A percentile compares a stretch with the other conserved stretches of the same genome.
Evolutionary conservation across 2,329 filamentous ascomycete genomes (phyloP).

Genomic region (Sphaerulina populicola): DNA sequence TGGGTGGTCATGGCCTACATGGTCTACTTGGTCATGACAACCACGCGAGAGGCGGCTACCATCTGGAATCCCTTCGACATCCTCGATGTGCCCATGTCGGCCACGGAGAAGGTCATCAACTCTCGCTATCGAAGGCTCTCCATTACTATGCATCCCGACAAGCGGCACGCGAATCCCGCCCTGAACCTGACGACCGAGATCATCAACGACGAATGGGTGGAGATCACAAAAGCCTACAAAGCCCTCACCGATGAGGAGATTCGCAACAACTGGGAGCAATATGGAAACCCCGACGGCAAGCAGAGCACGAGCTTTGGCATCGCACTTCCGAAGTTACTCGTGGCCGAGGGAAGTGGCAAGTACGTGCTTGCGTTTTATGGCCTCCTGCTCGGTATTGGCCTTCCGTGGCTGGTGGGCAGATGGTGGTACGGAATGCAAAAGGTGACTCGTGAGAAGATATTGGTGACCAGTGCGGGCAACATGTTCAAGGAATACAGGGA

Average conservation of each 20-base stretch:
- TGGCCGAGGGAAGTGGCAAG: constrained; percentile 89
- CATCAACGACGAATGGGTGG: constrained; percentile 82
- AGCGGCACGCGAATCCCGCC: constrained; percentile 68
- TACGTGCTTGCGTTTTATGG: constrained; percentile 90
- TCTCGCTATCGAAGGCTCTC: constrained; percentile 81
- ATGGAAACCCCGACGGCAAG: constrained; percentile 93
- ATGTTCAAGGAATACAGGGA: constrained; percentile 91
- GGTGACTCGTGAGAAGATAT: constrained; percentile 84
- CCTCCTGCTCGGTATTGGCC: constrained; percentile 72
- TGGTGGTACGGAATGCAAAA: constrained; percentile 99
- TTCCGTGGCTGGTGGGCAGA: constrained; percentile 87
- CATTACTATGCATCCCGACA: constrained; percentile 84
- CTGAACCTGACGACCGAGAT: constrained; percentile 84
- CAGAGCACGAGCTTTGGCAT: constrained; percentile 98
- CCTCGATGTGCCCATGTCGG: constrained; percentile 71
- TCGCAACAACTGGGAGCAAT: constrained; percentile 93
- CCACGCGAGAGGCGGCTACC: constrained; percentile 61
- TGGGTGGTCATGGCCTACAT: constrained; percentile 83
- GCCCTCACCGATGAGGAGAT: constrained; percentile 94
- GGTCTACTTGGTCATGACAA: constrained; percentile 80
- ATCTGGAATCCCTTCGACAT: constrained; percentile 98
- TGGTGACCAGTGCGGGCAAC: constrained; percentile 88
- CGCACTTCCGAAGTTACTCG: constrained; percentile 82
- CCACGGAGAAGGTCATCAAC: constrained; percentile 85
- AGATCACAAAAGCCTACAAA: constrained; percentile 96